phyloP scores from a whole-genome alignment of 1,139 yeast species.

The Pichia sp. region DNA sequence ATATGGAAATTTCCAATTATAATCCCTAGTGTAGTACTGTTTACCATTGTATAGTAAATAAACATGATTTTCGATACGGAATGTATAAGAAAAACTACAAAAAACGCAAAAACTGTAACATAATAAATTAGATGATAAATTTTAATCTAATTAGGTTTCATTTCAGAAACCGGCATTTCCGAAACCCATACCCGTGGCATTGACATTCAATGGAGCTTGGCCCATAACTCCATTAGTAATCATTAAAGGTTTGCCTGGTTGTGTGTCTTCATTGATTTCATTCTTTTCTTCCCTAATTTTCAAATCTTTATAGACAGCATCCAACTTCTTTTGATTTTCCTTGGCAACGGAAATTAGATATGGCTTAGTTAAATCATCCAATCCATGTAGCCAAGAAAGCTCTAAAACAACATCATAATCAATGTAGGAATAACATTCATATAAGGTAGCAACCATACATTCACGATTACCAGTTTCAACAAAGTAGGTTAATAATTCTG shows the following conservation, averaged over 20 bases:
- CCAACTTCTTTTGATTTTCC: slow-evolving; percentile 65
- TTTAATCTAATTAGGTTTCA: not conserved
- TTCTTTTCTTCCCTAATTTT: slow-evolving; percentile 59
- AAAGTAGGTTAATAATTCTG: slow-evolving; percentile 82
- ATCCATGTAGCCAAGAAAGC: slow-evolving; percentile 81
- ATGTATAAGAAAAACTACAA: not conserved
- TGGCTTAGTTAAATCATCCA: slow-evolving; percentile 78
- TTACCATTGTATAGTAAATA: not conserved
- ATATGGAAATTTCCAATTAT: slow-evolving; percentile 40
- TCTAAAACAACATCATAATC: slow-evolving; percentile 82
- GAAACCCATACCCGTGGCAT: slow-evolving; percentile 62
- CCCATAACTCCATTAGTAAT: slow-evolving; percentile 48
- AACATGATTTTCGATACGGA: not conserved
- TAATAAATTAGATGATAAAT: not conserved
- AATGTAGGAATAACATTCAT: slow-evolving; percentile 75
- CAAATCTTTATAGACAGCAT: slow-evolving; percentile 62
- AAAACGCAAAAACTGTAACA: slow-evolving; percentile 2
- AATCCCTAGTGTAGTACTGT: slow-evolving; percentile 3
- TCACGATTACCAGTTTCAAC: slow-evolving; percentile 97
- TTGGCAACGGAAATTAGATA: slow-evolving; percentile 76
- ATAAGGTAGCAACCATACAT: slow-evolving; percentile 86
- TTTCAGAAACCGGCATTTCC: slow-evolving; percentile 37
- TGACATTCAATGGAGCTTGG: slow-evolving; percentile 40
- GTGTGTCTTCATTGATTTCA: slow-evolving; percentile 44
- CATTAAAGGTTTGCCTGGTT: slow-evolving; percentile 50